Evolutionary conservation across 2,329 filamentous ascomycete species (phyloP), one percentile per base, ranked within the genome.

Genomic region (Colletotrichum musae): DNA sequence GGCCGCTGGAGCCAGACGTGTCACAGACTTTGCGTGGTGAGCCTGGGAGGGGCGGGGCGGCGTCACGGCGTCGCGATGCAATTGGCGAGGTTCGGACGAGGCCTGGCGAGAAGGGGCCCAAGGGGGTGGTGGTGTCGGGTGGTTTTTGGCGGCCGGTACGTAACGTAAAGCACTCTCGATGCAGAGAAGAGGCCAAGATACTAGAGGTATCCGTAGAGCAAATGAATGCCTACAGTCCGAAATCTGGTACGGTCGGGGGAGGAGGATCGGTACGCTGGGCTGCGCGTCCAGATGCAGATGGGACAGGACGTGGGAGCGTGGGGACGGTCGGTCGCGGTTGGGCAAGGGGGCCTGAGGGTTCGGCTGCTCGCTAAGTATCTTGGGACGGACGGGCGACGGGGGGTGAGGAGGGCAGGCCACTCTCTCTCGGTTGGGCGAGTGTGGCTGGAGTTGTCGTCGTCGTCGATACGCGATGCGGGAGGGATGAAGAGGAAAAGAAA

Each of bases 1-100:
- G 21, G 43, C 32, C 24, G 58, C 52, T 68, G 58, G 68, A 58
- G 58, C 57, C 47, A 68, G 58, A 70, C 68, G 68, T 70, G 68
- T 70, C 68, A 63, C 62, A 63, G 68, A 70, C 68, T 70, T 54
- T 36, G 9, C 32, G 32, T 36, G 32, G 32, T 36, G 53, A 54
- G 64, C 64, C 52, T 63, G 57, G 15, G 10, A 36, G 32, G 58
- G 43, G 68, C 63, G 64, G 68, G 68, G 68, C 45, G 57, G 58
- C 64, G 64, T 68, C 45, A 59, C 58, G 64, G 52, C 52, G 64
- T 52, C 32, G 64, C 57, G 41, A 70, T 39, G 64, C 68, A 70
- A 69, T 69, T 69, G 66, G 66, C 68, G 68, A 70, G 28, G 63
- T 68, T 66, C 56, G 62, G 67, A 69, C 68, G 68, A 70, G 21